Conservation (phyloP, 306 rosid species). For the Trifolium subterraneum region DNA sequence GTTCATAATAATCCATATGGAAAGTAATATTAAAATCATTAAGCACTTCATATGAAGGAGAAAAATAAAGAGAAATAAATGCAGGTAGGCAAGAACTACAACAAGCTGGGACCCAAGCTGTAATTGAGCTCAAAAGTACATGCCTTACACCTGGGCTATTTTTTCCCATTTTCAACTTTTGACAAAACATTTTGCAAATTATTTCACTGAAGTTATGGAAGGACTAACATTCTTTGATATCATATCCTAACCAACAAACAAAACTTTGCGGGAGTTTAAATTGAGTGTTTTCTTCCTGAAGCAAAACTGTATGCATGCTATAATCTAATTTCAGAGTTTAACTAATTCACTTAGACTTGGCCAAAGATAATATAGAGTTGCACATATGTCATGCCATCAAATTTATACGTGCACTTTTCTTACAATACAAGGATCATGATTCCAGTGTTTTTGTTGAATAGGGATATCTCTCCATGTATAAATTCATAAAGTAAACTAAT, state of each 20-base stretch:
- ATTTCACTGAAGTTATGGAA: constrained; percentile 8
- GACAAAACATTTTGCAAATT: not conserved
- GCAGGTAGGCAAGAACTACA: not conserved
- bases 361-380: constrained; percentile 5
- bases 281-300: constrained; percentile 35
- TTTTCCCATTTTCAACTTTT: not conserved
- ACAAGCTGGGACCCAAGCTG: not conserved
- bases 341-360: constrained; percentile 29
- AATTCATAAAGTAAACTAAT: constrained; percentile 26
- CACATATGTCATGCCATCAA: constrained; percentile 14
- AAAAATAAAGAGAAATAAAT: too few relatives aligned
- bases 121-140: not conserved
- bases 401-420: constrained; percentile 16
- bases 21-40: not conserved
- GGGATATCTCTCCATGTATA: not conserved
- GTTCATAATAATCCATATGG: not conserved
- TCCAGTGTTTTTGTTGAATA: constrained; percentile 3
- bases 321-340: constrained; percentile 25
- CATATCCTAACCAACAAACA: constrained; percentile 33
- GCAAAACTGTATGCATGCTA: constrained; percentile 9
- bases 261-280: constrained; percentile 26
- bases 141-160: not conserved
- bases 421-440: constrained; percentile 17
- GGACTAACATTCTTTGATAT: constrained; percentile 38
- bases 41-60: not conserved